Conservation (phyloP, 441 rosid genomes). For the Syzygium malaccense region DNA sequence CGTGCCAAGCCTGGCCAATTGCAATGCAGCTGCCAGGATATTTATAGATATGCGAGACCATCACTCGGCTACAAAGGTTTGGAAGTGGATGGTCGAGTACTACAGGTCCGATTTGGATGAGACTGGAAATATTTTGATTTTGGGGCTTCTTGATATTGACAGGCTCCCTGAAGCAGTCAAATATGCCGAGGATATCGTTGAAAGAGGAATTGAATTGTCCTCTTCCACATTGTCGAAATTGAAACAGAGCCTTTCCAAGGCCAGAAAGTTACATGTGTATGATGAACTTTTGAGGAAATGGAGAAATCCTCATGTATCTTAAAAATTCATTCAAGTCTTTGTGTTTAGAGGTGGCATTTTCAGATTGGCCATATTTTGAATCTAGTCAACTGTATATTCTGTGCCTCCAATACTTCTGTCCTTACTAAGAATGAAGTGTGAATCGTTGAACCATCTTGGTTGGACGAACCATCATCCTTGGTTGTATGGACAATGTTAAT, state of each 20-base stretch:
- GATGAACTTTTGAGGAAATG: conserved; percentile 39
- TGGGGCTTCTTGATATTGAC: conserved; percentile 32
- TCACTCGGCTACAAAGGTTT: conserved; percentile 33
- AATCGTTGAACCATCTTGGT: not conserved
- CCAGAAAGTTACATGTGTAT: conserved; percentile 21
- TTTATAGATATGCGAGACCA: conserved; percentile 31
- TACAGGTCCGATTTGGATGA: conserved; percentile 37
- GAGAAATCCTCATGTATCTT: conserved; percentile 7
- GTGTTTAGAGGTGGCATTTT: not conserved
- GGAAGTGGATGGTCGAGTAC: conserved; percentile 45
- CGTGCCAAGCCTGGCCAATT: conserved; percentile 27
- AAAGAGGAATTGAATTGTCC: conserved; percentile 36
- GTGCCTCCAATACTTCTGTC: not conserved
- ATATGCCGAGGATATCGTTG: conserved; percentile 48
- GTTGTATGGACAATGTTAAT: not conserved
- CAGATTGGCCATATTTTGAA: not conserved
- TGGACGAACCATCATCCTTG: not conserved
- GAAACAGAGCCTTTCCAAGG: conserved; percentile 30
- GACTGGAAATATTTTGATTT: conserved; percentile 40
- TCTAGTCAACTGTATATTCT: not conserved
- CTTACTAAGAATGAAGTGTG: not conserved
- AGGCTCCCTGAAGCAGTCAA: conserved; percentile 62
- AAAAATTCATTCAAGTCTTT: not conserved
- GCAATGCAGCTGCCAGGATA: conserved; percentile 26
- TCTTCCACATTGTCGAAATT: conserved; percentile 34